Evolutionary conservation across 2,329 filamentous ascomycete species (phyloP).

Genomic region (Pseudopyricularia cyperi): DNA sequence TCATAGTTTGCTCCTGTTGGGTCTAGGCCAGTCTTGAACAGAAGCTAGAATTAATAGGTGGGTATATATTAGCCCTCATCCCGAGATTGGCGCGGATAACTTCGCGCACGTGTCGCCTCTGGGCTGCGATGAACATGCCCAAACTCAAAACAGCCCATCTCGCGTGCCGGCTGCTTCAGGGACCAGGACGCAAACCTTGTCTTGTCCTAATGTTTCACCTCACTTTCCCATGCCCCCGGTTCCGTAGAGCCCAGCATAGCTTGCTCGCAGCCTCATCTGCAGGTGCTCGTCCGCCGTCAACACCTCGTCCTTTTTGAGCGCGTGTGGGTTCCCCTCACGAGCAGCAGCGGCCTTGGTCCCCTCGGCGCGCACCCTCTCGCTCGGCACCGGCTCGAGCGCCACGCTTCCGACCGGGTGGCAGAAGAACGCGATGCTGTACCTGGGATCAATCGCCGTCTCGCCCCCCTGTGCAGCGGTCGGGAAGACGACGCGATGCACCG

Average conservation of each 20-base stretch:
- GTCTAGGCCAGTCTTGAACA: too few species aligned
- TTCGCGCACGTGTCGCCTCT: too few species aligned
- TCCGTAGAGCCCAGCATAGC: constrained; percentile 42
- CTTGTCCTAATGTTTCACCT: too few species aligned
- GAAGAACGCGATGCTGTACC: constrained; percentile 58
- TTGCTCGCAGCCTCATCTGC: constrained; percentile 42
- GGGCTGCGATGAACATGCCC: too few species aligned
- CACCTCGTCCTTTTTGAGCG: constrained; percentile 31
- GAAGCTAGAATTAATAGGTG: too few species aligned
- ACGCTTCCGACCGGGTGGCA: constrained; percentile 47
- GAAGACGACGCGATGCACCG: constrained; percentile 81
- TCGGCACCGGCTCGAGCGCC: constrained; percentile 45
- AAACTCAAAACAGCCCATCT: too few species aligned
- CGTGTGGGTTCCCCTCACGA: constrained; percentile 29
- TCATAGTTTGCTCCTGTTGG: too few species aligned
- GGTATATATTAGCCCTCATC: too few species aligned
- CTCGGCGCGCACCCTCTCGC: constrained; percentile 33
- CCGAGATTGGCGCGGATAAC: too few species aligned
- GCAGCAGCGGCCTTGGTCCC: constrained; percentile 12
- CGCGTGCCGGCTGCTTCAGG: too few species aligned
- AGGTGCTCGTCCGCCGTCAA: constrained; percentile 53
- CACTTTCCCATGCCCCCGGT: background rate
- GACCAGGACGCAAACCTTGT: too few species aligned
- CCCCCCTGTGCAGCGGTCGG: constrained; percentile 20
- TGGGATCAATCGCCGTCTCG: constrained; percentile 34